A percentile compares a stretch with the other conserved stretches of the same genome.
Conservation (phyloP, 352 stramenopile species). For the Phytophthora pinifolia region DNA sequence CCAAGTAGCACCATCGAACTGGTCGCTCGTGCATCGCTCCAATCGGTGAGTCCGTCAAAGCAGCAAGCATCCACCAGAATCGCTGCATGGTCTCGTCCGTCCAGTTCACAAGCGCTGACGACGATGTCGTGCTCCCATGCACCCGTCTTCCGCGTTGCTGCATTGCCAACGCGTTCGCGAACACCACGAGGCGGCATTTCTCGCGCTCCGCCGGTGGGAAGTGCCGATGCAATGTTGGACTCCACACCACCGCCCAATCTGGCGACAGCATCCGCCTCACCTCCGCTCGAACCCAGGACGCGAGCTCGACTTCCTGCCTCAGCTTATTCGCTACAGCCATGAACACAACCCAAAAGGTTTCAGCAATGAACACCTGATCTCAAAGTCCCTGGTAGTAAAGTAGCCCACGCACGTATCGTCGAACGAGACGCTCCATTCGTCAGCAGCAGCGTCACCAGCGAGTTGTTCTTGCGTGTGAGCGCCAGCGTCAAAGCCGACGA, state of each 20-base stretch:
- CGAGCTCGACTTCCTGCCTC: conserved; percentile 22
- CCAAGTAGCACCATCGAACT: conserved; percentile 49
- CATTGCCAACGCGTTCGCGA: conserved; percentile 45
- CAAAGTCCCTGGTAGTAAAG: neutral
- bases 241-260: conserved; percentile 65
- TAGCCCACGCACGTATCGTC: conserved; percentile 30
- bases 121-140: neutral
- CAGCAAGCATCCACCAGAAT: conserved; percentile 15
- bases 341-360: neutral
- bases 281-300: conserved; percentile 38
- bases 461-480: conserved; percentile 45
- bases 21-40: neutral
- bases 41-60: conserved; percentile 4
- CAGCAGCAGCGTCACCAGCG: conserved; percentile 44
- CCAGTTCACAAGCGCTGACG: conserved; percentile 1
- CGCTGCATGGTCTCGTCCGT: conserved; percentile 6
- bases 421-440: conserved; percentile 51
- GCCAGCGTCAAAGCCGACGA: conserved; percentile 61
- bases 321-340: conserved; percentile 25
- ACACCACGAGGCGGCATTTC: conserved; percentile 60
- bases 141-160: conserved; percentile 3
- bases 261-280: conserved; percentile 50
- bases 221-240: conserved; percentile 40
- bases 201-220: conserved; percentile 55
- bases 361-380: neutral